Conservation (phyloP, 352 stramenopile genomes). For the Globisporangium okanoganense region DNA sequence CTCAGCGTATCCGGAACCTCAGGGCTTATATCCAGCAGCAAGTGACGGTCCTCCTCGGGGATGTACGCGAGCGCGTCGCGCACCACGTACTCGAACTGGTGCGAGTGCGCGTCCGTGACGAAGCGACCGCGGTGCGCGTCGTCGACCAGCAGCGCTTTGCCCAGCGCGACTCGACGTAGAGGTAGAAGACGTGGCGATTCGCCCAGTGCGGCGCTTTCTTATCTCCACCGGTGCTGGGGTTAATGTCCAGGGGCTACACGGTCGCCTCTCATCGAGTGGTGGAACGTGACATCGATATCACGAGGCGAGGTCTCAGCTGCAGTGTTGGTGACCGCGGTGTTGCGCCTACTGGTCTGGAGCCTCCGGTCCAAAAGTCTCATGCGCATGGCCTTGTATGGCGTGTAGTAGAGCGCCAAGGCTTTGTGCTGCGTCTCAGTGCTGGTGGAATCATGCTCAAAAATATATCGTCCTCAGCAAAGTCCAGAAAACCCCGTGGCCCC, state of each 20-base stretch:
- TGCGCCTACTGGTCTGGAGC: not conserved
- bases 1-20: conserved; percentile 1
- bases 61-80: conserved; percentile 1
- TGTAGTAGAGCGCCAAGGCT: not conserved
- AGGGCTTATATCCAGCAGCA: not conserved
- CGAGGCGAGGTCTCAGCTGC: not conserved
- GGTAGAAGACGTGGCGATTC: conserved; percentile 6
- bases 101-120: conserved; percentile 23
- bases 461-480: conserved; percentile 21
- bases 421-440: not conserved
- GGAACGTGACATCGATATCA: not conserved
- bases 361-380: conserved; percentile 1
- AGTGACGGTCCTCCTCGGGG: not conserved
- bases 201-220: not conserved
- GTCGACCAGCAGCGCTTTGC: conserved; percentile 36
- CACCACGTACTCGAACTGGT: conserved; percentile 8
- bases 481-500: conserved; percentile 18
- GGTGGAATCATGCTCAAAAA: conserved; percentile 1
- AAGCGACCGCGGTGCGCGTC: conserved; percentile 21
- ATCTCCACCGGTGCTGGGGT: not conserved
- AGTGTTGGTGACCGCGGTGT: not conserved
- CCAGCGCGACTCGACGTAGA: conserved; percentile 46
- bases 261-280: not conserved
- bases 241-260: not conserved
- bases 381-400: conserved; percentile 9